These are phyloP conservation scores for Malus hybrid DNA, from an alignment of 331 rosid species.

Conservation along the genomic window DNA sequence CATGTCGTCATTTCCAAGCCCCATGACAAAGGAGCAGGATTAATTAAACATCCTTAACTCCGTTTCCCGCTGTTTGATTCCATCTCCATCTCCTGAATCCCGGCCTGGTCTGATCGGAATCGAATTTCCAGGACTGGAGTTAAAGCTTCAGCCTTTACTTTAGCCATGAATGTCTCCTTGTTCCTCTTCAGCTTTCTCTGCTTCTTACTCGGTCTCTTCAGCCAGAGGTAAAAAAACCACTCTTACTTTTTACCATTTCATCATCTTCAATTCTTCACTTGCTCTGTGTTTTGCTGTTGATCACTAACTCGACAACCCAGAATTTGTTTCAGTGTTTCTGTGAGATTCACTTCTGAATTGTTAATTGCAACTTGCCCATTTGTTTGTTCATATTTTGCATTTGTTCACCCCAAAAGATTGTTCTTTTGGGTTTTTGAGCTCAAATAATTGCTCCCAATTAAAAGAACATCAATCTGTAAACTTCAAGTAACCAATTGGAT, in stretches of 20 bases:
- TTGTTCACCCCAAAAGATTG: not conserved
- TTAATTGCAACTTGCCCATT: not conserved
- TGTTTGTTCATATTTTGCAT: not conserved
- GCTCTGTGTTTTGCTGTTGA: not conserved
- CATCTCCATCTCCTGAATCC: not conserved
- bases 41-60: not conserved
- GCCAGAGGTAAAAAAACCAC: slow-evolving; percentile 6
- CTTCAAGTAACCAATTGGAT: too few species aligned
- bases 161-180: not conserved
- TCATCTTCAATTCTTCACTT: not conserved
- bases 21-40: too few species aligned
- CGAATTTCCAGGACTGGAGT: not conserved
- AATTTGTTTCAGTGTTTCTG: not conserved
- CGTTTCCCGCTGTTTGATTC: not conserved
- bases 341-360: not conserved
- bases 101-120: not conserved
- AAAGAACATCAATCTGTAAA: too few species aligned
- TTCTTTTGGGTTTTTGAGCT: not conserved
- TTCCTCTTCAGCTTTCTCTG: slow-evolving; percentile 3
- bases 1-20: too few species aligned
- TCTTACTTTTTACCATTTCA: not conserved
- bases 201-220: slow-evolving; percentile 10
- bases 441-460: not conserved
- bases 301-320: not conserved
- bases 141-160: not conserved